phyloP scores from a whole-genome alignment of 2,329 filamentous ascomycete genomes.

The Dothiorella sarmentorum region DNA sequence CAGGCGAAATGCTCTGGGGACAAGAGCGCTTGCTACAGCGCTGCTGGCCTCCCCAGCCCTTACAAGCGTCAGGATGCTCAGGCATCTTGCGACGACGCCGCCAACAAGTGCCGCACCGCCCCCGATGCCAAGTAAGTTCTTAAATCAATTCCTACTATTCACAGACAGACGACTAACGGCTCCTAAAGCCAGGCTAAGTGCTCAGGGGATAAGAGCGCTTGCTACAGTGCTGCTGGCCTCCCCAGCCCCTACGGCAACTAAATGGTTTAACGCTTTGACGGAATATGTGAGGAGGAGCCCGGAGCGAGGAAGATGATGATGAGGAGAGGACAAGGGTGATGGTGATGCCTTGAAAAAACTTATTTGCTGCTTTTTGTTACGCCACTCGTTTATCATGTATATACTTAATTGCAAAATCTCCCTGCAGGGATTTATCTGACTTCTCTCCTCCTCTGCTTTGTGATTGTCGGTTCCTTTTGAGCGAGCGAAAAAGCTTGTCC shows the following conservation, averaged over 20 bases:
- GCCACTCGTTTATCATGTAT: background rate
- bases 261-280: background rate
- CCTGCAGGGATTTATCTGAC: too few species aligned
- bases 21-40: background rate
- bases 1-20: background rate
- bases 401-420: too few species aligned
- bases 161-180: too few species aligned
- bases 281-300: background rate
- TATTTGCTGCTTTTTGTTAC: too few species aligned
- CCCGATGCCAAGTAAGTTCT: background rate
- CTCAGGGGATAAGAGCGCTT: background rate
- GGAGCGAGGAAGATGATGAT: background rate
- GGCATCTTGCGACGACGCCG: background rate
- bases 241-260: constrained; percentile 7
- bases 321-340: background rate
- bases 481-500: too few species aligned
- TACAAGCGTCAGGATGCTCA: background rate
- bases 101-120: background rate
- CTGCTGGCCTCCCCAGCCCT: background rate
- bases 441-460: too few species aligned
- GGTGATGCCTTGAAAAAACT: background rate
- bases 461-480: too few species aligned
- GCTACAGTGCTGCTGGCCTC: background rate
- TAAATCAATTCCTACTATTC: too few species aligned
- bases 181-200: background rate